Conservation (phyloP, 306 rosid genomes). For the Astragalus membranaceus region DNA sequence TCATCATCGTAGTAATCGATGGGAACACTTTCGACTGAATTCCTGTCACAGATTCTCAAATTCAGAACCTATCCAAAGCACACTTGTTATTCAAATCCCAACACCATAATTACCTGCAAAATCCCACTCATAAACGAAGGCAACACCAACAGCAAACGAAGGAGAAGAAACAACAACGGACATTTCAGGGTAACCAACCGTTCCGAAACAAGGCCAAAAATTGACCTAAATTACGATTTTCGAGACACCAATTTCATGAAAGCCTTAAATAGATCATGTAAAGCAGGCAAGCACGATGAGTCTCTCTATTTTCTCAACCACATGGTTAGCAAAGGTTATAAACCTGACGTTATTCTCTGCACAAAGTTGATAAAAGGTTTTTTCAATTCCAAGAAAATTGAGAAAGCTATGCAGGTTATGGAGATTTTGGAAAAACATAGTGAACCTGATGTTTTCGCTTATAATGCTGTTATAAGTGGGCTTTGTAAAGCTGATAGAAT, state of each 20-base stretch:
- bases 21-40: conserved; percentile 59
- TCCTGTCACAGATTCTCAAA: conserved; percentile 45
- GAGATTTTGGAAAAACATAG: conserved; percentile 67
- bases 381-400: conserved; percentile 48
- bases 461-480: conserved; percentile 72
- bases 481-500: conserved; percentile 54
- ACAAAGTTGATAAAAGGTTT: conserved; percentile 78
- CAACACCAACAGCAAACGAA: conserved; percentile 7
- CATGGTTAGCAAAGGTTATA: conserved; percentile 53
- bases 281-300: conserved; percentile 62
- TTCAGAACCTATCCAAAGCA: conserved; percentile 22
- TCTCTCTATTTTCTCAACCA: conserved; percentile 67
- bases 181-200: conserved; percentile 18
- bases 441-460: conserved; percentile 70
- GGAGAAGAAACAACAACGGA: conserved; percentile 15
- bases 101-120: conserved; percentile 25
- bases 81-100: conserved; percentile 28
- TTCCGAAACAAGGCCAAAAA: conserved; percentile 27
- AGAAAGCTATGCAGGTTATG: conserved; percentile 64
- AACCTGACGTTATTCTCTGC: conserved; percentile 71
- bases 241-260: conserved; percentile 57
- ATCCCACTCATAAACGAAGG: conserved; percentile 24
- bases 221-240: conserved; percentile 24
- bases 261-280: conserved; percentile 58
- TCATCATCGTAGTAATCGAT: conserved; percentile 27